Evolutionary conservation across 2,329 filamentous ascomycete genomes (phyloP), one percentile per base, ranked within the genome.

Genomic region (Shiraia bambusicola): DNA sequence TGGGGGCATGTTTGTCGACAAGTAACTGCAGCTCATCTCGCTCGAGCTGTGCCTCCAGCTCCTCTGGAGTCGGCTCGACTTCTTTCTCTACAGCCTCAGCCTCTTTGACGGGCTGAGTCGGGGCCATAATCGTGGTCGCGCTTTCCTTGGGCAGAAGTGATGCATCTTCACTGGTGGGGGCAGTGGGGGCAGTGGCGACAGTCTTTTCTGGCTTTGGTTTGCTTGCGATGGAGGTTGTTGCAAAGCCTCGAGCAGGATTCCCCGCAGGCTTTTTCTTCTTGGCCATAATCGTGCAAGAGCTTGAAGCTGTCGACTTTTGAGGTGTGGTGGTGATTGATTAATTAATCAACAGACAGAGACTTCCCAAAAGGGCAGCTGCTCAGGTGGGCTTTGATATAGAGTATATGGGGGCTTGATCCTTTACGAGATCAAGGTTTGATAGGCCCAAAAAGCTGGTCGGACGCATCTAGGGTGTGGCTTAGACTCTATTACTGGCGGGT

Each of bases 221-320:
- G 16, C 89, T 94, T 30, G 90, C 88, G 45, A 95, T 80, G 1
- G 92, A 97, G 10, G 88, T 94, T 4, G 93, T 98, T 52, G 92
- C 89, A 72, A 96, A 95, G 13, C 91, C 93, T 68, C 93, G 80
- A 28, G 90, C 89, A 45, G 91, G 88, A 69, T 96, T 97, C 24
- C 85, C 81, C 17, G 82, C 81, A 40, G 87, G 79, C 79, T 96
- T 97, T 77, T 89, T 94, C 75, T 96, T 95, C 74, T 95, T 95
- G 71, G 86, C 85, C 87, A 92, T 92, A 53, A 49, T 59, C 17
- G 12, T 38, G 19, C 4, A 8, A 22, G 19, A 22, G 19, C 19
- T 22, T 4, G 37, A 34, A 28, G 16, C 11, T 15, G n/a, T 28
- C 13, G 12, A 29, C 22, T 13, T n/a, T 15, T 12, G 14, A 34